Base-by-base conservation (phyloP, 805 yeast species). In the Isabelozyma gotoi region DNA sequence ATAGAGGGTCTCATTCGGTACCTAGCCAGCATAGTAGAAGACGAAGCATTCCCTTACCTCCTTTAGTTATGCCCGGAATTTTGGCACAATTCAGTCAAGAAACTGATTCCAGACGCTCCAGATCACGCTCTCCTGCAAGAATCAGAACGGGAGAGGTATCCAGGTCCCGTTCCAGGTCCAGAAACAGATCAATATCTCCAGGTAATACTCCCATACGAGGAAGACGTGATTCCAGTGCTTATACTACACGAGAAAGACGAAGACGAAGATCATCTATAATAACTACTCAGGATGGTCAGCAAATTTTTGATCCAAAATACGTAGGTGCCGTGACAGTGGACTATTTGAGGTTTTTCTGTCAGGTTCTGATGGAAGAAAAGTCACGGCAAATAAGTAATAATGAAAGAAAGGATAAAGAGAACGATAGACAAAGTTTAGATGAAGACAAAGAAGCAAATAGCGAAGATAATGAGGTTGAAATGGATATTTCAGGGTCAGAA, bases 321-420 rank as follows among this genome's bases (percentile, higher is more conserved):
- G 51, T 51, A 14, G 75, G 74, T 1, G 65, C 70, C 1, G 53
- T 71, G 16, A 68, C 74, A 2, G 57, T 62, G 10, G 73, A 67
- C 40, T 71, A 65, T 34, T 53, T 71, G 32, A 52, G 67, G 29
- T 60, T 60, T 14, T 60, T 69, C 37, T 68, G 74, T 38, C 53
- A 57, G 34, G 66, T 68, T 1, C 56, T 58, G 44, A 43, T 51
- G 7, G 44, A 47, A 29, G 63, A 38, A 12, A 21, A 38, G n/a
- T n/a, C n/a, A n/a, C n/a, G 29, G 12, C 29, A 42, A 33, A 29
- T 2, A 18, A 2, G 15, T 10, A 38, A 54, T 20, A 46, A 46
- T 31, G 49, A 44, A 29, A 39, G 39, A 17, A 47, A 50, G 3
- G 51, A 45, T 17, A 16, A 42, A 39, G 38, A 44, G 17, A 38